Evolutionary conservation across 2,329 filamentous ascomycete species (phyloP).

Genomic region (Plectosphaerella cucumerina): DNA sequence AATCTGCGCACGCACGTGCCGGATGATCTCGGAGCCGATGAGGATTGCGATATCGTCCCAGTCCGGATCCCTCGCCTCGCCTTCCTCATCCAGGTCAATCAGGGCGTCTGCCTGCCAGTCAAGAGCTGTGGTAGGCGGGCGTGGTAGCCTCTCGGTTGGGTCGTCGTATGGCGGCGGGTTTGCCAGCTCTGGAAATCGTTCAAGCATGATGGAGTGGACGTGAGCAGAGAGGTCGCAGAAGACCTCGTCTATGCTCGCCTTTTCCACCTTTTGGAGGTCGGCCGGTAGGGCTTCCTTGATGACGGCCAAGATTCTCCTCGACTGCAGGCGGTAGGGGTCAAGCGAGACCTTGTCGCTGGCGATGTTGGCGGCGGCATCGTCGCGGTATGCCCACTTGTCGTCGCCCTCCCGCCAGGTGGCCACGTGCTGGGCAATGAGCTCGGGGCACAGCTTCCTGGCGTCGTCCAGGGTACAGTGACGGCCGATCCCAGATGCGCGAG

Average conservation of each 20-base stretch:
- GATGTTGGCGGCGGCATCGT: constrained; percentile 75
- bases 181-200: constrained; percentile 70
- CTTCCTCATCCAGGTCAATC: constrained; percentile 70
- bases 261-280: constrained; percentile 73
- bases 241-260: constrained; percentile 92
- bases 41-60: constrained; percentile 93
- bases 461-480: constrained; percentile 76
- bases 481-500: constrained; percentile 73
- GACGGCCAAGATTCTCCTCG: constrained; percentile 71
- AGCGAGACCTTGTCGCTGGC: constrained; percentile 89
- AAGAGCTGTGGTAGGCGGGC: constrained; percentile 63
- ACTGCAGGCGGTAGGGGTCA: constrained; percentile 85
- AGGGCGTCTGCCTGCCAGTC: constrained; percentile 84
- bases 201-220: constrained; percentile 69
- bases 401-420: constrained; percentile 93
- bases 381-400: constrained; percentile 84
- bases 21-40: constrained; percentile 84
- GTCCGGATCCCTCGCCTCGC: constrained; percentile 78
- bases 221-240: constrained; percentile 89
- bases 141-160: constrained; percentile 64
- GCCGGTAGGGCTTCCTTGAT: constrained; percentile 71
- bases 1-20: constrained; percentile 66
- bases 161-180: constrained; percentile 70
- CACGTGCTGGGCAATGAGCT: constrained; percentile 84
- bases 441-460: constrained; percentile 80